Conservation (phyloP, 805 yeast species). For the Candida pseudoglaebosa region DNA sequence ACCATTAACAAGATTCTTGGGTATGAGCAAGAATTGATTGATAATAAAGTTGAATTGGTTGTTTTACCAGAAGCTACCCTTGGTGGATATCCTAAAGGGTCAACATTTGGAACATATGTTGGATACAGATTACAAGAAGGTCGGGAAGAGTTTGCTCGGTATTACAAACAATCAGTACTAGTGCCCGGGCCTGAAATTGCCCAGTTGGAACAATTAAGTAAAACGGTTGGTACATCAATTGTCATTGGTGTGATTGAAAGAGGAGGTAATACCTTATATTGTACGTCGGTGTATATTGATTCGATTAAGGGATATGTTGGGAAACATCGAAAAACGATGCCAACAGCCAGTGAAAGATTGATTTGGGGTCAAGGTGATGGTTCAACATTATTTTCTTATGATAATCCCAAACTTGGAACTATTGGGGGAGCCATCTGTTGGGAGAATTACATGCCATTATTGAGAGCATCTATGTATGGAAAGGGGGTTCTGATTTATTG, state of each 20-base stretch:
- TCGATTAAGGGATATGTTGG: slow-evolving; percentile 31
- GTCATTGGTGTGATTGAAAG: slow-evolving; percentile 41
- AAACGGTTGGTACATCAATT: slow-evolving; percentile 29
- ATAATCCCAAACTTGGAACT: slow-evolving; percentile 19
- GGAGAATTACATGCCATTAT: slow-evolving; percentile 43
- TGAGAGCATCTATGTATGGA: slow-evolving; percentile 38
- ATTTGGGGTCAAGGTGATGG: slow-evolving; percentile 49
- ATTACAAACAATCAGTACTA: slow-evolving; percentile 29
- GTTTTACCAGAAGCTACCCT: slow-evolving; percentile 45
- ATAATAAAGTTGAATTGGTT: slow-evolving; percentile 29
- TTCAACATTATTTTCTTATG: slow-evolving; percentile 36
- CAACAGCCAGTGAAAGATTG: slow-evolving; percentile 43
- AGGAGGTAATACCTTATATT: slow-evolving; percentile 32
- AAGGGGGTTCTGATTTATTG: slow-evolving; percentile 40
- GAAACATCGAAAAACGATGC: slow-evolving; percentile 42
- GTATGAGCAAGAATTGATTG: slow-evolving; percentile 32
- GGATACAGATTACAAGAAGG: slow-evolving; percentile 42
- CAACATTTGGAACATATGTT: slow-evolving; percentile 38
- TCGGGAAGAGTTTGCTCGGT: slow-evolving; percentile 34
- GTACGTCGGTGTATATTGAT: slow-evolving; percentile 39
- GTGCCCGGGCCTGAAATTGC: slow-evolving; percentile 34
- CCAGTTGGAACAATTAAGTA: slow-evolving; percentile 28
- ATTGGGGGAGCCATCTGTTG: slow-evolving; percentile 49
- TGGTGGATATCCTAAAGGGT: slow-evolving; percentile 47
- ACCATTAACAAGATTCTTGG: slow-evolving; percentile 36